phyloP scores from a whole-genome alignment of 306 rosid species.

The Spatholobus suberectus region DNA sequence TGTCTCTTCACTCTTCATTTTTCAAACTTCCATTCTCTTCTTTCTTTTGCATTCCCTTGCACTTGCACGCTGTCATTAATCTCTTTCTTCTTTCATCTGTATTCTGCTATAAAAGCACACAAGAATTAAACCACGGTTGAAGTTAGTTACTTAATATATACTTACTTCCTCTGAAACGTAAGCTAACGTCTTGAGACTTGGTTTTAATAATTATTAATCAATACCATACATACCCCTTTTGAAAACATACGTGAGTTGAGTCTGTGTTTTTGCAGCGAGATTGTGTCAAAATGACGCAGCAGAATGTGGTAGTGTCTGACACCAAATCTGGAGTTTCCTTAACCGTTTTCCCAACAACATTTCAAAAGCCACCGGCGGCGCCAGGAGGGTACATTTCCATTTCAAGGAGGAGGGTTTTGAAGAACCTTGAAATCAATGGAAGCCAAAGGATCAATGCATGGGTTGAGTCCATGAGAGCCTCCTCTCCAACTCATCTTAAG shows the following conservation, averaged over 20 bases:
- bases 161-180: not conserved
- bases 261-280: constrained; percentile 47
- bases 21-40: not conserved
- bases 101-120: not conserved
- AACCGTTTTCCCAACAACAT: constrained; percentile 45
- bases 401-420: constrained; percentile 53
- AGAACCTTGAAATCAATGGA: constrained; percentile 75
- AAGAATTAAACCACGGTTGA: not conserved
- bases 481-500: constrained; percentile 71
- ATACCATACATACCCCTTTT: not conserved
- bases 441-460: constrained; percentile 62
- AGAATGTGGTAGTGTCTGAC: constrained; percentile 69
- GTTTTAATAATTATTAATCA: not conserved
- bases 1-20: not conserved
- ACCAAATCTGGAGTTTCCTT: constrained; percentile 48
- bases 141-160: not conserved
- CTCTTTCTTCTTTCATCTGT: not conserved
- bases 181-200: not conserved
- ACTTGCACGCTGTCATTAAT: too few relatives aligned
- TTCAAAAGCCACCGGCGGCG: constrained; percentile 53
- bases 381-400: constrained; percentile 66
- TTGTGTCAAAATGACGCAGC: constrained; percentile 65
- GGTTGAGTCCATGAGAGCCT: constrained; percentile 87
- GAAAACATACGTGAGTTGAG: not conserved
- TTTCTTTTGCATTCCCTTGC: too few relatives aligned